Evolutionary conservation across 306 rosid species (phyloP), one percentile per base, ranked within the genome.

Genomic region (Citrullus mucosospermus): DNA sequence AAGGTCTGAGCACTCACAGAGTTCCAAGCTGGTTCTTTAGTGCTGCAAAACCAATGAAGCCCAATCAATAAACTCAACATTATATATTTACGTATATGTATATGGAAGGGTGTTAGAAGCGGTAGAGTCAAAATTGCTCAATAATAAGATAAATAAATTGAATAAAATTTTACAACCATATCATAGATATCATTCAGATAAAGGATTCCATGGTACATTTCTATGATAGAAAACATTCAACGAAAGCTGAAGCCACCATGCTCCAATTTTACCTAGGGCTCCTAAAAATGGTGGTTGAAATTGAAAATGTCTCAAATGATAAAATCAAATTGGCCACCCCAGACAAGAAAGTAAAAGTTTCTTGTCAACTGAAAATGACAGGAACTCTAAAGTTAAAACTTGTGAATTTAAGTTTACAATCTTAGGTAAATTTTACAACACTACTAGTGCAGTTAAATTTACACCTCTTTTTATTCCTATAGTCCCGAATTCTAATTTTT

Each of bases 11-110:
- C 80, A 92, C 98, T 95, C 81, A 95, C 98, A 59, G 97, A 89
- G 74, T 92, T 88, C 98, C 98, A 95, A 76, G 86, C 85, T 8
- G 98, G 98, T 38, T 85, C 88, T 80, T 88, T 91, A 5, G 98
- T 89, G 3, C 98, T 95, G 97, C 96, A 86, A 9, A 82, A 85
- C 51, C 78, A 79, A 85, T 6, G 76, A 84, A 72, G 76, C 59
- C 44, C 75, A 86, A 75, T 88, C 66, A 87, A 80, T 81, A 56
- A 73, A 76, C 51, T 16, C 10, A 17, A 54, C 30, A 50, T n/a
- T 6, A 44, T 9, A 39, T 5, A 43, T 38, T 30, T 15, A 71
- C 32, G 14, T 48, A 44, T 44, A n/a, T 71, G 57, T 22, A 46
- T 48, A 71, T 20, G 39, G 4, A 70, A 25, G 18, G 75, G 56